Percentiles rank a stretch among this genome's conserved stretches.
These are phyloP conservation scores for Pichia ethanolica DNA, from an alignment of 805 yeast species.

Conservation along the genomic window DNA sequence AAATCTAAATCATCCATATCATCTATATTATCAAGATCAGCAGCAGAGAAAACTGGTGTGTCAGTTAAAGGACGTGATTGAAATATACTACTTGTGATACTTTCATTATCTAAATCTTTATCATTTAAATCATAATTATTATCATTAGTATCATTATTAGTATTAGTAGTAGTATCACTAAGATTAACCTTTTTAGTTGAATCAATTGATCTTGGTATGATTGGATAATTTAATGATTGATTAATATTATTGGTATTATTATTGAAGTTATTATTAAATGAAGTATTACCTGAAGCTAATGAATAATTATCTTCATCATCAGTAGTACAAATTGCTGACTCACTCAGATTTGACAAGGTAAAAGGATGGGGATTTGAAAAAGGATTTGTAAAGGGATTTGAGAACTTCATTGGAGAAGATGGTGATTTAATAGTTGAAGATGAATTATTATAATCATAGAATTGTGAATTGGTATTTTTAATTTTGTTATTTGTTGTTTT, in stretches of 20 bases:
- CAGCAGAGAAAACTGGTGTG: slow-evolving; percentile 46
- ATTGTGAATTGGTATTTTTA: too few species aligned
- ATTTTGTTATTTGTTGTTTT: too few species aligned
- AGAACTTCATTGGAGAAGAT: not conserved
- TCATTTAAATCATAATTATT: not conserved
- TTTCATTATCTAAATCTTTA: not conserved
- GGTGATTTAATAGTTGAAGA: not conserved
- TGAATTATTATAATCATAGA: too few species aligned
- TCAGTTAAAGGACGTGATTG: slow-evolving; percentile 68
- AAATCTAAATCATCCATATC: slow-evolving; percentile 7
- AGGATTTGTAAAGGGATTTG: not conserved
- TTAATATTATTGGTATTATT: not conserved
- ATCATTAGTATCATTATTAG: not conserved
- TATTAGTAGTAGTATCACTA: not conserved
- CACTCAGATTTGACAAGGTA: slow-evolving; percentile 7
- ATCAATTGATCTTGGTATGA: not conserved
- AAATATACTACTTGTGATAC: slow-evolving; percentile 26
- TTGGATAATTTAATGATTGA: not conserved
- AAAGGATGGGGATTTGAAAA: not conserved
- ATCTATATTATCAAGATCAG: slow-evolving; percentile 20
- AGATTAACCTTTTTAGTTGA: not conserved
- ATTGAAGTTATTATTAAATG: not conserved
- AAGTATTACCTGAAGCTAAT: not conserved
- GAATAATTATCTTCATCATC: slow-evolving; percentile 15
- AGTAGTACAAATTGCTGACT: slow-evolving; percentile 20